Conservation (phyloP, 352 stramenopile genomes). For the Globisporangium cystogenes region DNA sequence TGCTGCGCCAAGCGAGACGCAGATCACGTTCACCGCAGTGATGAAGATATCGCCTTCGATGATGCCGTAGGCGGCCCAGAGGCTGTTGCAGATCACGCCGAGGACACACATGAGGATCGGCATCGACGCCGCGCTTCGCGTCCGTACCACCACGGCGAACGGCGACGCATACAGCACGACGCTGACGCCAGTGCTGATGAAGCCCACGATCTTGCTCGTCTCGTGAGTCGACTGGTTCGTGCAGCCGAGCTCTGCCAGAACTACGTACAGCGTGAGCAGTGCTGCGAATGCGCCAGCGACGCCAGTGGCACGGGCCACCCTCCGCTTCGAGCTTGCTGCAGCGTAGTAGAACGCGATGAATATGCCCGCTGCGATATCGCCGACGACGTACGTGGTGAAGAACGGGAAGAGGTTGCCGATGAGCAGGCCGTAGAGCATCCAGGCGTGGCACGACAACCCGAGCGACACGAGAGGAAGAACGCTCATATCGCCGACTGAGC, state of each 20-base stretch:
- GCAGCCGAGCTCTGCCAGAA: background rate
- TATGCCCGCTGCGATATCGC: background rate
- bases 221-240: conserved; percentile 7
- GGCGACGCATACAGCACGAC: conserved; percentile 52
- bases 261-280: background rate
- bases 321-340: too few species aligned
- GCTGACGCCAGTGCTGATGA: conserved; percentile 31
- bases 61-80: conserved; percentile 49
- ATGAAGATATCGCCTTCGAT: conserved; percentile 39
- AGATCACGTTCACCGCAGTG: conserved; percentile 34
- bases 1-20: conserved; percentile 25
- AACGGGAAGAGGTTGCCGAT: conserved; percentile 5
- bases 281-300: too few species aligned
- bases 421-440: conserved; percentile 3
- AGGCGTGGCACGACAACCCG: background rate
- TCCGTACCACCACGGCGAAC: too few species aligned
- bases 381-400: conserved; percentile 3
- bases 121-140: conserved; percentile 44
- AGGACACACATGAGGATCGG: conserved; percentile 42
- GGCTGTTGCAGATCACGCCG: conserved; percentile 38
- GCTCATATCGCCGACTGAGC: too few species aligned
- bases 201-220: conserved; percentile 23
- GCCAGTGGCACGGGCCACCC: too few species aligned
- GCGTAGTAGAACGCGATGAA: conserved; percentile 3
- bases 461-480: conserved; percentile 11